phyloP scores from a whole-genome alignment of 352 stramenopile genomes.

The Globisporangium nodosum region DNA sequence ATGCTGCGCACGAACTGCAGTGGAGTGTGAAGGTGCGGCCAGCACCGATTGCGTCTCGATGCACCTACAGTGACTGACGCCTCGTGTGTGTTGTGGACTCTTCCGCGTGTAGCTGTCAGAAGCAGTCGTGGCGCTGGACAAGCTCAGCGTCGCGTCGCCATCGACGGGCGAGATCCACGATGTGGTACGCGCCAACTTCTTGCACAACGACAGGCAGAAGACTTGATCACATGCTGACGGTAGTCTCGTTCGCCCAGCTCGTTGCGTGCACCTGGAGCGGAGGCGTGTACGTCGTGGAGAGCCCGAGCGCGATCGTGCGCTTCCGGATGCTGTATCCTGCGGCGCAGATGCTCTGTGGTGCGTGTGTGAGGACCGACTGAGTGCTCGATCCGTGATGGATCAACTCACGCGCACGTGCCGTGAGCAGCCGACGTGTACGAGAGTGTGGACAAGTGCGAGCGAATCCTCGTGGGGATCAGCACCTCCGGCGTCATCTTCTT shows the following conservation, averaged over 20 bases:
- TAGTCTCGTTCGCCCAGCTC: slow-evolving; percentile 22
- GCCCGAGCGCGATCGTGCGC: slow-evolving; percentile 32
- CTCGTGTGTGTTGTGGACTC: background rate
- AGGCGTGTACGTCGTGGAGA: slow-evolving; percentile 42
- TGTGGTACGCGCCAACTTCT: background rate
- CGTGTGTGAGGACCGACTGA: background rate
- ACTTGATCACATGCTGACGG: background rate
- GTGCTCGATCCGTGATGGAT: background rate
- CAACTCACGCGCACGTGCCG: background rate
- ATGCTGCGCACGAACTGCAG: slow-evolving; percentile 24
- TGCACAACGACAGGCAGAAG: background rate
- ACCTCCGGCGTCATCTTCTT: slow-evolving; percentile 64
- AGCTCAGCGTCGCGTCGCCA: slow-evolving; percentile 12
- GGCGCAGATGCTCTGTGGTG: slow-evolving; percentile 66
- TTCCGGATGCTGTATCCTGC: slow-evolving; percentile 64
- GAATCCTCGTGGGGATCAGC: slow-evolving; percentile 51
- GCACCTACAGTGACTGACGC: background rate
- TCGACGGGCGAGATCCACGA: background rate
- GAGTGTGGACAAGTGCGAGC: slow-evolving; percentile 21
- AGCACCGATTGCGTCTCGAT: background rate
- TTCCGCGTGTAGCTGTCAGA: slow-evolving; percentile 31
- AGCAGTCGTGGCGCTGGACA: slow-evolving; percentile 45
- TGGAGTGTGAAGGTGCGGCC: slow-evolving; percentile 43
- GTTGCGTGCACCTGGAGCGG: slow-evolving; percentile 72
- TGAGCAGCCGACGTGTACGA: slow-evolving; percentile 30